A percentile compares a stretch with the other conserved stretches of the same genome.
Conservation (phyloP, 192 early-diverging fungal species). For the Oehlia diaphana region DNA sequence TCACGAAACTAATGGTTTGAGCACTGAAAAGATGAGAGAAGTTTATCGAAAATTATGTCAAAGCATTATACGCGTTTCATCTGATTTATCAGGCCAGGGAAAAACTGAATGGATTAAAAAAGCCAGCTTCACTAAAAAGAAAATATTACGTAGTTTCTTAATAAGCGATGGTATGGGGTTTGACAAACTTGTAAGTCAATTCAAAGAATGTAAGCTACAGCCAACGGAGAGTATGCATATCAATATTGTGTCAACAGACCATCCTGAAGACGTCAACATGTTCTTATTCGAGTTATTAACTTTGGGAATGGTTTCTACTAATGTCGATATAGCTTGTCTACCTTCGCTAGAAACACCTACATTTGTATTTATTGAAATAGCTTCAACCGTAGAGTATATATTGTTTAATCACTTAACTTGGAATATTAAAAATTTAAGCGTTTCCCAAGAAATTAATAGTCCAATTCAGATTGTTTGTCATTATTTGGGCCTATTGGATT, state of each 20-base stretch:
- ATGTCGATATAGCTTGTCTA: not conserved
- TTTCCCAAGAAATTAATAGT: slow-evolving; percentile 10
- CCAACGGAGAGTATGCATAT: slow-evolving; percentile 16
- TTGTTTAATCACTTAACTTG: slow-evolving; percentile 13
- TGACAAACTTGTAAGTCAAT: not conserved
- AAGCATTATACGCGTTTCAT: slow-evolving; percentile 17
- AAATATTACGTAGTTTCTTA: not conserved
- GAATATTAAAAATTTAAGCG: slow-evolving; percentile 23
- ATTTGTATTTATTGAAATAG: slow-evolving; percentile 25
- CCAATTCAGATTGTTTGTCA: slow-evolving; percentile 25
- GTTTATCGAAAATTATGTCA: slow-evolving; percentile 23
- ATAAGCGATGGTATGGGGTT: slow-evolving; percentile 21
- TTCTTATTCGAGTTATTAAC: slow-evolving; percentile 30
- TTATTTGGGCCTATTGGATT: slow-evolving; percentile 17
- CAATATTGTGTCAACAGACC: slow-evolving; percentile 14
- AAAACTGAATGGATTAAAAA: slow-evolving; percentile 30
- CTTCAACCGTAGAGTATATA: slow-evolving; percentile 20
- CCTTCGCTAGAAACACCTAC: not conserved
- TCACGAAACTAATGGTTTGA: not conserved
- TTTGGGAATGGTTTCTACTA: slow-evolving; percentile 18
- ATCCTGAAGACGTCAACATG: slow-evolving; percentile 28
- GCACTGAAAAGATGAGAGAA: not conserved
- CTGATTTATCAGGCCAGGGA: slow-evolving; percentile 23
- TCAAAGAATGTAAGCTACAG: not conserved
- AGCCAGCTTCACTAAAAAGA: not conserved